A percentile compares a stretch with the other conserved stretches of the same genome.
Evolutionary conservation across 2,329 filamentous ascomycete species (phyloP).

Genomic region (Tolypocladium sp.): DNA sequence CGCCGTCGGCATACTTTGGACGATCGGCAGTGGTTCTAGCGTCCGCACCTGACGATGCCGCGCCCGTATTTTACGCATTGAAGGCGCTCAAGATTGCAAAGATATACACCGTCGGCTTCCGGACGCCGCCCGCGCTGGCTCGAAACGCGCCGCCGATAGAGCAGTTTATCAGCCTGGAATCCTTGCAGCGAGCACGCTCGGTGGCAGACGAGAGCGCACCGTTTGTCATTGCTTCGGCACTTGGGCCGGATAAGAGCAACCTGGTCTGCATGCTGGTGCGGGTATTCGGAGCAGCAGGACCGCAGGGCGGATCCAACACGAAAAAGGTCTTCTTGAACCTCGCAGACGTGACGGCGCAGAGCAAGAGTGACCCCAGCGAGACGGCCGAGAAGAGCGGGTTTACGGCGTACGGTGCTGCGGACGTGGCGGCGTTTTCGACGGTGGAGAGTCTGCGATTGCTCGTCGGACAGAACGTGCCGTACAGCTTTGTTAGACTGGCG

Average conservation of each 20-base stretch:
- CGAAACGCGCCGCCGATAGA: conserved; percentile 59
- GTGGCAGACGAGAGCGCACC: conserved; percentile 48
- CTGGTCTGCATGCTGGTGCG: conserved; percentile 70
- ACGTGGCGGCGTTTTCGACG: conserved; percentile 76
- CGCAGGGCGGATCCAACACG: conserved; percentile 25
- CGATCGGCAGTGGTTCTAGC: conserved; percentile 70
- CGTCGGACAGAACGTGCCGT: conserved; percentile 79
- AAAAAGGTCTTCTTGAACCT: conserved; percentile 74
- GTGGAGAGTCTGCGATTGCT: conserved; percentile 71
- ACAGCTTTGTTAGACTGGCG: conserved; percentile 76
- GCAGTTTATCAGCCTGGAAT: conserved; percentile 69
- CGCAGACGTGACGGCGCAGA: conserved; percentile 45
- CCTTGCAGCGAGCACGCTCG: conserved; percentile 42
- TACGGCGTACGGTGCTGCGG: conserved; percentile 68
- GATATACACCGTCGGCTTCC: conserved; percentile 79
- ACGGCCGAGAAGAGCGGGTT: conserved; percentile 70
- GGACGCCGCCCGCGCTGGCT: conserved; percentile 51
- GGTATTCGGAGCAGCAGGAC: conserved; percentile 47
- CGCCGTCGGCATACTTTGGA: conserved; percentile 70
- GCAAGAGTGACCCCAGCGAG: conserved; percentile 55
- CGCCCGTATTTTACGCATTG: conserved; percentile 70
- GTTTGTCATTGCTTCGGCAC: conserved; percentile 72
- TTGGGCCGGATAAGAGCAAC: conserved; percentile 69
- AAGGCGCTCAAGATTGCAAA: conserved; percentile 67
- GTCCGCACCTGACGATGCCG: conserved; percentile 64